Base-by-base conservation (phyloP, 1,284 basidiomycete genomes). In the Stygiomarasmius scandens region DNA sequence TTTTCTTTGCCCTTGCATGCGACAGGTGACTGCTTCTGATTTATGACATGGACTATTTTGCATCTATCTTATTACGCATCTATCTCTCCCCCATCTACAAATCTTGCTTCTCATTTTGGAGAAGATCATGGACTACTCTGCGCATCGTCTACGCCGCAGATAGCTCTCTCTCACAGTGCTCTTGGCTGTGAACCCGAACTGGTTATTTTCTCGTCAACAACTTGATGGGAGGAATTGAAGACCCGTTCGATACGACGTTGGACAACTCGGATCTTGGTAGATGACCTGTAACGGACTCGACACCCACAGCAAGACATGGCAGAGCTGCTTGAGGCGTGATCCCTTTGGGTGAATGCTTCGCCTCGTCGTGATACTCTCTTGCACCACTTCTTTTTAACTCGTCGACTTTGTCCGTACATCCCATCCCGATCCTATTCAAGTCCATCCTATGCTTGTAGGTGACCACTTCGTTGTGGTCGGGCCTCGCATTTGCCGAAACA, bases 381-480 rank as follows among this genome's bases (percentile, higher is more conserved):
- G 85, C 73, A 68, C 64, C 73, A 69, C 71, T 74, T 75, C 74
- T 72, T 76, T 74, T 73, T 68, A 70, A 63, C 50, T 61, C 62
- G 78, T 79, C 77, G 74, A 63, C 62, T 71, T 71, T 70, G 70
- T 68, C 68, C 67, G 62, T 64, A 63, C 72, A 71, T 71, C 68
- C 71, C 69, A 68, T 80, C 80, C 78, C 82, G 66, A 58, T 75
- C 80, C 75, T 64, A 69, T 69, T 74, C 82, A 72, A 54, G 12
- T 76, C 79, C 83, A 76, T 80, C 71, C 67, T 77, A 75, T 74
- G 78, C 79, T 84, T 66, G 81, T 65, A 83, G 81, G 81, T 79
- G 83, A 86, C 84, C 85, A 82, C 87, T 89, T 90, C 58, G 70
- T 66, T 89, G 87, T 81, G 85, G 85, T 75, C 84, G 84, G 86